Percentiles rank a stretch among this genome's conserved stretches.
phyloP scores from a whole-genome alignment of 495 filamentous ascomycete genomes.

The Filosporella fistucella region DNA sequence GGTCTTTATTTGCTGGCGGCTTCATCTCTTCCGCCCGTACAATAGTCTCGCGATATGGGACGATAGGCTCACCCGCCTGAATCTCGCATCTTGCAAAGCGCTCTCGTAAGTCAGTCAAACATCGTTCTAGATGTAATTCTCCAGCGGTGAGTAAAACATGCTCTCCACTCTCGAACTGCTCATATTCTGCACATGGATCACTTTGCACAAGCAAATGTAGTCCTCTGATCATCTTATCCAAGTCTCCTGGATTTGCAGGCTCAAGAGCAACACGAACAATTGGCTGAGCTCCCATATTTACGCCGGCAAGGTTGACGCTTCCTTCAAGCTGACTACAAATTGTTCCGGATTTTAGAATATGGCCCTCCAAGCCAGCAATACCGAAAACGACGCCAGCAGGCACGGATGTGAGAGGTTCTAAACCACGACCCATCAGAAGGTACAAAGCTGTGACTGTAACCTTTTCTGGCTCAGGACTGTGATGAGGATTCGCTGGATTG shows the following conservation, averaged over 20 bases:
- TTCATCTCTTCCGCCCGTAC: constrained; percentile 86
- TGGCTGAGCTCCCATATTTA: constrained; percentile 70
- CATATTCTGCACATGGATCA: constrained; percentile 94
- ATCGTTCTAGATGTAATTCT: constrained; percentile 91
- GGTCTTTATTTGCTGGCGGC: constrained; percentile 75
- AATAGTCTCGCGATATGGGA: constrained; percentile 93
- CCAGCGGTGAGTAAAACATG: constrained; percentile 94
- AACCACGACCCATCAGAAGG: constrained; percentile 88
- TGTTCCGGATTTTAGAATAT: constrained; percentile 91
- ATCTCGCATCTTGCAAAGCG: constrained; percentile 94
- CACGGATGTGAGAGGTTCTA: constrained; percentile 79
- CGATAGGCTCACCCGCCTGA: constrained; percentile 88
- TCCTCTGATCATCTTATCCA: constrained; percentile 90
- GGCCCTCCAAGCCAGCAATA: constrained; percentile 87
- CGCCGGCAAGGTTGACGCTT: constrained; percentile 87
- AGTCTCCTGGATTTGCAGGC: constrained; percentile 78
- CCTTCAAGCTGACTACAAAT: constrained; percentile 86
- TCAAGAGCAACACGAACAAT: constrained; percentile 96
- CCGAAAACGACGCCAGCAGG: constrained; percentile 95
- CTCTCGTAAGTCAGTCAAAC: constrained; percentile 88
- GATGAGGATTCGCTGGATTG: constrained; percentile 71
- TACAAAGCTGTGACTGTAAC: constrained; percentile 86
- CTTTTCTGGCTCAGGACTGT: constrained; percentile 72
- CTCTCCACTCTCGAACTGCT: constrained; percentile 87
- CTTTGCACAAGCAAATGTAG: constrained; percentile 86